phyloP scores from a whole-genome alignment of 805 yeast species.

The Aciculoconidium aculeatum region DNA sequence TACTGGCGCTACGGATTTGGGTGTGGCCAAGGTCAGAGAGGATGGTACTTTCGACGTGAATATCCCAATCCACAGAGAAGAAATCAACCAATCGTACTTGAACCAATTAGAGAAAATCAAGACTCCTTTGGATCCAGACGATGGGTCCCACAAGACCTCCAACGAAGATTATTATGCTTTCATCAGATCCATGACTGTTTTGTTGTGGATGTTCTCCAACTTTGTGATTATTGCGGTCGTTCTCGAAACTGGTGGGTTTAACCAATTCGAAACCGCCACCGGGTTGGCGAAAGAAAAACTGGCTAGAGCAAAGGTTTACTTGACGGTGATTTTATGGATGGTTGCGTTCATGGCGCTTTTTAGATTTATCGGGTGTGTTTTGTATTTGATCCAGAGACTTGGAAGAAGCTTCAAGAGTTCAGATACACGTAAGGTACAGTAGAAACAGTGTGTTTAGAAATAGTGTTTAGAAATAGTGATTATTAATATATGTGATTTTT shows the following conservation, averaged over 20 bases:
- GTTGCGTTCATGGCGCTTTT: constrained; percentile 57
- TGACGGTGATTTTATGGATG: constrained; percentile 53
- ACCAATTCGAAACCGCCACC: constrained; percentile 26
- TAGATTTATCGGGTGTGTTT: constrained; percentile 48
- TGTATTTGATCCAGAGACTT: constrained; percentile 40
- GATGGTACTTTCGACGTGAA: constrained; percentile 55
- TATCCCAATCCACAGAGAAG: constrained; percentile 42
- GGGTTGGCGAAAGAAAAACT: constrained; percentile 22
- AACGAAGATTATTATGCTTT: constrained; percentile 44
- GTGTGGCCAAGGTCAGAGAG: constrained; percentile 46
- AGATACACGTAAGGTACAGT: too few species aligned
- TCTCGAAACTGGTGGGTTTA: constrained; percentile 39
- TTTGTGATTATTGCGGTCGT: constrained; percentile 37
- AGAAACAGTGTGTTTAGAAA: too few species aligned
- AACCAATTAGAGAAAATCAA: constrained; percentile 49
- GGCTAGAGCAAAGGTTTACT: constrained; percentile 36
- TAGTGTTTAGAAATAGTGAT: too few species aligned
- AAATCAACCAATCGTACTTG: constrained; percentile 48
- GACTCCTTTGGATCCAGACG: constrained; percentile 32
- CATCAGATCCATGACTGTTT: constrained; percentile 40
- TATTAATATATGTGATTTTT: too few species aligned
- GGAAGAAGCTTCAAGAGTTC: constrained; percentile 18
- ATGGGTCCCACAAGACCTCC: constrained; percentile 19
- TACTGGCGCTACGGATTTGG: constrained; percentile 51
- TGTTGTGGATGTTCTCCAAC: constrained; percentile 41